Conservation (phyloP, 1,284 basidiomycete genomes). For the Cryptococcus wingfieldii region DNA sequence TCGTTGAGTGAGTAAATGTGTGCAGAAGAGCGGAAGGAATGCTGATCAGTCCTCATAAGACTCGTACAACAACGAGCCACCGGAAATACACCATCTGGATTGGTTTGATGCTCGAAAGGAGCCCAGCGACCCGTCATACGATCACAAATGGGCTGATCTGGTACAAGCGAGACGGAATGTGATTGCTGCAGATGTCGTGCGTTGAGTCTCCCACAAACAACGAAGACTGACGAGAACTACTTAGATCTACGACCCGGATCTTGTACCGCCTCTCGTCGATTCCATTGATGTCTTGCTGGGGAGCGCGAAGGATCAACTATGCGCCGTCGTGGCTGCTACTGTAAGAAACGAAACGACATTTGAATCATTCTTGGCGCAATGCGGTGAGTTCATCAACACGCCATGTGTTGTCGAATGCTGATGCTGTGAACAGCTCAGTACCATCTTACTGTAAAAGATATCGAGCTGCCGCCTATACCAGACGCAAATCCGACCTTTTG, state of each 20-base stretch:
- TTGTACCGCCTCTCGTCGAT: slow-evolving; percentile 40
- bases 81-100: slow-evolving; percentile 23
- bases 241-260: slow-evolving; percentile 49
- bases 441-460: slow-evolving; percentile 1
- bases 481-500: slow-evolving; percentile 32
- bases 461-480: slow-evolving; percentile 27
- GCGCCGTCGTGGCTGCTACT: slow-evolving; percentile 45
- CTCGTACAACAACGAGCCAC: background rate
- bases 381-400: slow-evolving; percentile 20
- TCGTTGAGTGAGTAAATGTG: slow-evolving; percentile 33
- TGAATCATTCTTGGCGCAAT: slow-evolving; percentile 31
- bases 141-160: slow-evolving; percentile 20
- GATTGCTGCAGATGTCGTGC: slow-evolving; percentile 48
- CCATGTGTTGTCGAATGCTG: background rate
- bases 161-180: slow-evolving; percentile 20
- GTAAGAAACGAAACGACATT: slow-evolving; percentile 47
- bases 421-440: slow-evolving; percentile 3
- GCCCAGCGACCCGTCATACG: slow-evolving; percentile 13
- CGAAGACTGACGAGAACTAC: background rate
- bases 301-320: background rate
- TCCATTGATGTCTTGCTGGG: slow-evolving; percentile 35
- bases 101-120: slow-evolving; percentile 30
- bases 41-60: background rate
- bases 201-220: slow-evolving; percentile 11
- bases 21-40: background rate